Conservation (phyloP, 331 rosid genomes). For the Ulmus americana region DNA sequence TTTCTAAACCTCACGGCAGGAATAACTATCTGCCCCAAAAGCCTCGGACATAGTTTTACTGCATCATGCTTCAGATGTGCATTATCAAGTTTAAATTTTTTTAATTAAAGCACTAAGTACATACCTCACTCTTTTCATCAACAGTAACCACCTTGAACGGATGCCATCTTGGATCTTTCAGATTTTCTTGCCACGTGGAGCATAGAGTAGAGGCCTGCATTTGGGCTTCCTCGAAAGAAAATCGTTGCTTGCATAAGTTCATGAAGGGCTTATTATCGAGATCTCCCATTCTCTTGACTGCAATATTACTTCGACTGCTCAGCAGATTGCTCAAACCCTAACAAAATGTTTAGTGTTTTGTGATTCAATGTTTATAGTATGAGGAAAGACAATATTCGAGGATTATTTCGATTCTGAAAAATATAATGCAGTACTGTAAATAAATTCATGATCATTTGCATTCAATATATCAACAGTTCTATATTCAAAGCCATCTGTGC, state of each 20-base stretch:
- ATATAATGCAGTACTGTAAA: too few relatives aligned
- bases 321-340: constrained; percentile 59
- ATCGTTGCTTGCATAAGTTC: constrained; percentile 50
- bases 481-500: too few relatives aligned
- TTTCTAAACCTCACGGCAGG: too few relatives aligned
- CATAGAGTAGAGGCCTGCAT: constrained; percentile 57
- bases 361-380: too few relatives aligned
- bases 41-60: too few relatives aligned
- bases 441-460: too few relatives aligned
- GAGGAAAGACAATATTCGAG: too few relatives aligned
- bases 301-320: constrained; percentile 41
- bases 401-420: too few relatives aligned
- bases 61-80: too few relatives aligned
- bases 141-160: constrained; percentile 52
- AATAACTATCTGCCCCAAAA: too few relatives aligned
- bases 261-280: constrained; percentile 63
- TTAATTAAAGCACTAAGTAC: constrained; percentile 1
- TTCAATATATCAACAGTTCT: too few relatives aligned
- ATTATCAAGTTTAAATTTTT: too few relatives aligned
- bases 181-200: constrained; percentile 80
- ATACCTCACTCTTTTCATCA: constrained; percentile 47
- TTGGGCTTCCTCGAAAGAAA: constrained; percentile 46
- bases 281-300: constrained; percentile 91
- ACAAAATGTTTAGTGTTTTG: neutral
- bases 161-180: constrained; percentile 68